These are phyloP conservation scores for Athelia sp. DNA, from an alignment of 1,284 basidiomycete genomes.

Conservation along the genomic window DNA sequence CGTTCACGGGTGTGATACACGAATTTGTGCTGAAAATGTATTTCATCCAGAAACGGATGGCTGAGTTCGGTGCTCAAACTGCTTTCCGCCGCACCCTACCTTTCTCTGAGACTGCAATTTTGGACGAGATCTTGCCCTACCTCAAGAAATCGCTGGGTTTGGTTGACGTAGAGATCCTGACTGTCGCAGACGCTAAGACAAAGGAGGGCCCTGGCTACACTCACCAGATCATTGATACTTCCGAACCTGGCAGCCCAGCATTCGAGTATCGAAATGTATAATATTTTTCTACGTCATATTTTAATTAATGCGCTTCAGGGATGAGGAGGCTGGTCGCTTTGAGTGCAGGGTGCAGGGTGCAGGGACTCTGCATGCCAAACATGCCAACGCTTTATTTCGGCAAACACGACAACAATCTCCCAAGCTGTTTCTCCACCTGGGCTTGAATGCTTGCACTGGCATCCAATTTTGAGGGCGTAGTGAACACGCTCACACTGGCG, in stretches of 20 bases:
- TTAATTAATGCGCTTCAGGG: too few species aligned
- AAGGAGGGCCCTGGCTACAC: conserved; percentile 56
- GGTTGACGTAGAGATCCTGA: conserved; percentile 64
- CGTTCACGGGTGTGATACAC: not conserved
- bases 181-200: conserved; percentile 66
- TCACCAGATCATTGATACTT: conserved; percentile 69
- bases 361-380: too few species aligned
- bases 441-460: conserved; percentile 20
- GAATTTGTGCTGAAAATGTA: not conserved
- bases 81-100: conserved; percentile 87
- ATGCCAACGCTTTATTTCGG: too few species aligned
- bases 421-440: too few species aligned
- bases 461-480: conserved; percentile 24
- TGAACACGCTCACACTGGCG: conserved; percentile 25
- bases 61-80: conserved; percentile 70
- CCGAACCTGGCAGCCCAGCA: conserved; percentile 85
- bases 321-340: too few species aligned
- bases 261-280: conserved; percentile 79
- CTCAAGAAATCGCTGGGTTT: conserved; percentile 82
- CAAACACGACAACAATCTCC: too few species aligned
- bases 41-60: conserved; percentile 70
- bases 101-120: conserved; percentile 82
- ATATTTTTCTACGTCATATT: not conserved
- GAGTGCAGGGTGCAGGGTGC: too few species aligned
- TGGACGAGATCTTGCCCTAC: conserved; percentile 75